These are phyloP conservation scores for Skeletonema menzelii DNA, from an alignment of 108 stramenopile species.

Conservation along the genomic window DNA sequence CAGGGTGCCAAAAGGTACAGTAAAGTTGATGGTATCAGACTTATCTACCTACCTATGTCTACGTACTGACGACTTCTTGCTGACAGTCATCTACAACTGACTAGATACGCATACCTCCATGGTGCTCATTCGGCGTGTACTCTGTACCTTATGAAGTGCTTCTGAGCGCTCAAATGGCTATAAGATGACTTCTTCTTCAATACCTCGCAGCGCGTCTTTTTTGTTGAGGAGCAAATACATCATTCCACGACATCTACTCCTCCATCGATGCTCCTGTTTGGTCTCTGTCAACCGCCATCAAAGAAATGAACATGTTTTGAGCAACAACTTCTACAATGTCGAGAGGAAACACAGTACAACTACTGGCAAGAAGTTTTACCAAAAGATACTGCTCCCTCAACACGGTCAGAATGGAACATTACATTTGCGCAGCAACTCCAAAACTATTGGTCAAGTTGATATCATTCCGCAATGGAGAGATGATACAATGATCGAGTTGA, in stretches of 20 bases:
- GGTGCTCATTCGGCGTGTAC: too few relatives aligned
- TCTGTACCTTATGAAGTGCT: too few relatives aligned
- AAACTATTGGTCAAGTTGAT: conserved; percentile 17
- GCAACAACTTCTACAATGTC: background rate
- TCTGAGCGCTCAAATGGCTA: too few relatives aligned
- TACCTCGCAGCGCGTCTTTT: background rate
- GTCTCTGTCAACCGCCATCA: background rate
- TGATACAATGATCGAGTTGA: conserved; percentile 26
- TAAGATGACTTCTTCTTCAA: background rate
- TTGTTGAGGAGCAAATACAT: background rate
- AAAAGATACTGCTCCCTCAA: conserved; percentile 13
- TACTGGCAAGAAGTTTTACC: background rate
- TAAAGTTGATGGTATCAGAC: too few relatives aligned
- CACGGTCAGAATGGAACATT: conserved; percentile 41
- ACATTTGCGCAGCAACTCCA: conserved; percentile 14
- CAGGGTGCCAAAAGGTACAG: too few relatives aligned
- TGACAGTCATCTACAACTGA: too few relatives aligned
- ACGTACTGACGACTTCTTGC: too few relatives aligned
- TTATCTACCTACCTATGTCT: too few relatives aligned
- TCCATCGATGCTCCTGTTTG: background rate
- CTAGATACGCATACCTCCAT: too few relatives aligned
- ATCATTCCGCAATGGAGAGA: conserved; percentile 40
- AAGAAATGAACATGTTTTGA: background rate
- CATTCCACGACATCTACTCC: background rate
- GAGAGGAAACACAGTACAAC: background rate